Conservation (phyloP, 176 grass and related monocot genomes). For the Zea luxurians region DNA sequence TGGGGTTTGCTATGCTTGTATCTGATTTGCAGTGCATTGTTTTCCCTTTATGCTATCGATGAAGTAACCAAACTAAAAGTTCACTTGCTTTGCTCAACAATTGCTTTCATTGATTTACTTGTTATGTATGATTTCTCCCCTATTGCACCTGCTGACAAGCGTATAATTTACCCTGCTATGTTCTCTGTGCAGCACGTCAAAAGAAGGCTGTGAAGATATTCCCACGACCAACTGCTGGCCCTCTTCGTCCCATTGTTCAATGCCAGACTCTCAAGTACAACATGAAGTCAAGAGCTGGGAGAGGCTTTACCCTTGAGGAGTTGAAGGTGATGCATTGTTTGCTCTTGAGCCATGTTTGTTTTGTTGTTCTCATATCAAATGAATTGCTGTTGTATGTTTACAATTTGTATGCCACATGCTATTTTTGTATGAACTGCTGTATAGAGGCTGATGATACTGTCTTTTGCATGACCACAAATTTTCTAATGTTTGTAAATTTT, state of each 20-base stretch:
- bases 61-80: neutral
- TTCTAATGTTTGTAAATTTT: neutral
- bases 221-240: slow-evolving; percentile 79
- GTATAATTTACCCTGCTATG: neutral
- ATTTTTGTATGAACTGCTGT: neutral
- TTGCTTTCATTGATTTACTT: too few relatives aligned
- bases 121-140: too few relatives aligned
- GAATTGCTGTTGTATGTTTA: neutral
- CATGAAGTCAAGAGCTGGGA: slow-evolving; percentile 92
- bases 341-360: neutral
- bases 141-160: too few relatives aligned
- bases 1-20: neutral
- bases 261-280: slow-evolving; percentile 92
- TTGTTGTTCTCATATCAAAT: neutral
- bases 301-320: slow-evolving; percentile 84
- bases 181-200: slow-evolving; percentile 59
- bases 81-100: neutral
- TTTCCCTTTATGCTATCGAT: neutral
- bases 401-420: too few relatives aligned
- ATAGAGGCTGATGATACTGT: neutral
- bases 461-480: neutral
- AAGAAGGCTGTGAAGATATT: slow-evolving; percentile 96
- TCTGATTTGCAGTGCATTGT: neutral
- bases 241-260: slow-evolving; percentile 76
- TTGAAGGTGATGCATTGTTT: slow-evolving; percentile 58